Percentiles rank a stretch among this genome's conserved stretches.
Evolutionary conservation across 768 basidiomycete genomes (phyloP).

Genomic region (Amanita pseudoporphyria): DNA sequence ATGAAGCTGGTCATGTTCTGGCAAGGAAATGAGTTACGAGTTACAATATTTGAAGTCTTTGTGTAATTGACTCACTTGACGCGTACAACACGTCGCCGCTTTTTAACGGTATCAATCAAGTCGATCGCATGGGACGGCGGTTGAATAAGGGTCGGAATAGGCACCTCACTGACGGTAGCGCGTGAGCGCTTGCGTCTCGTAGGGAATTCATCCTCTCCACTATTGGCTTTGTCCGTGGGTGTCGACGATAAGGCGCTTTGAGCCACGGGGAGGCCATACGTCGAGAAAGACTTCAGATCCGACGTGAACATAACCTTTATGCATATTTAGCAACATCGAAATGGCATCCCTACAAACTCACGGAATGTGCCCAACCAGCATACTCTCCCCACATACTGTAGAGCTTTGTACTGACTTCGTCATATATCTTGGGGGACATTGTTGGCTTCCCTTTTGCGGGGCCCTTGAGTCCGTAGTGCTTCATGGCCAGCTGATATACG

Average conservation of each 20-base stretch:
- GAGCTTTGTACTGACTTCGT: conserved; percentile 56
- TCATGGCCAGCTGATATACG: conserved; percentile 80
- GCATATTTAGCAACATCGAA: not conserved
- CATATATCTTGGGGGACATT: conserved; percentile 75
- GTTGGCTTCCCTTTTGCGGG: conserved; percentile 33
- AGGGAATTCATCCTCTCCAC: not conserved
- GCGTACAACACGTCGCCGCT: conserved; percentile 2
- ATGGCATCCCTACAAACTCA: conserved; percentile 21
- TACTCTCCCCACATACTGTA: conserved; percentile 67
- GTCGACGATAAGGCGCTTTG: not conserved
- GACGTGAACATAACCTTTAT: conserved; percentile 64
- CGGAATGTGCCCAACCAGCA: conserved; percentile 89
- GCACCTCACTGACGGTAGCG: not conserved
- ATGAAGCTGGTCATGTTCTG: not conserved
- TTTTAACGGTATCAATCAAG: conserved; percentile 3
- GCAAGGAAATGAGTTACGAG: not conserved
- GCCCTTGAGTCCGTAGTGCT: conserved; percentile 61
- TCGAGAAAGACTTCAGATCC: conserved; percentile 59
- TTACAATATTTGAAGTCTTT: not conserved
- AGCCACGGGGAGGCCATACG: conserved; percentile 29
- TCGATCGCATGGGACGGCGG: not conserved
- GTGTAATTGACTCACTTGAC: not conserved
- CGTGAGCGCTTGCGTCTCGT: conserved; percentile 2
- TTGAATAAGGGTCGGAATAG: not conserved
- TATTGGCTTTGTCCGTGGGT: no score